Base-by-base conservation (phyloP, 345 rosid genomes). In the Salix dunnii region DNA sequence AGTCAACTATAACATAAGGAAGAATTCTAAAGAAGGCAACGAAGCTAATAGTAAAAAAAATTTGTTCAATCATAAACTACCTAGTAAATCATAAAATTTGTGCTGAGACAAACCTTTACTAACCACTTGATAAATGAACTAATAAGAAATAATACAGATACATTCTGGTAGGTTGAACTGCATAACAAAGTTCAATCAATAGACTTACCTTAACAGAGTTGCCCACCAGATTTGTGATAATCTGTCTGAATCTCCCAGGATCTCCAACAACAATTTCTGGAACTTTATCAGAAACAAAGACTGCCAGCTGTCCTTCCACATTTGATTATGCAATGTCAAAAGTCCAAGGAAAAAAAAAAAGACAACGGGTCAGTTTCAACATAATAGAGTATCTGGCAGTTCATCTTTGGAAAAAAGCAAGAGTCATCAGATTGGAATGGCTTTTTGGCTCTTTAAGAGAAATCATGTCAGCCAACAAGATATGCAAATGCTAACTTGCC, bases 241-340 rank as follows among this genome's bases (percentile, higher is more conserved):
- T 92, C 88, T 92, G 99, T 82, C 99, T 86, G 80, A 96, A 96
- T 82, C 99, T 89, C 74, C 98, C 98, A 1, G 99, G 97, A 82
- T 96, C 99, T 36, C 99, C 99, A 71, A 81, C 80, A 60, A 93
- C 91, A 75, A 87, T 80, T 76, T 92, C 97, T 1, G 99, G 99
- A 79, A 96, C 97, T 85, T 88, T 86, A 81, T 89, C 92, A 60
- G 99, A 92, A 77, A 96, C 94, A 66, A 90, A 93, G 5, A 93
- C 97, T 16, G 98, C 92, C 79, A 96, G 89, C 99, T 96, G 83
- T 89, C 82, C 68, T 64, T 80, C 81, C 85, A 84, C 66, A 73
- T 72, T 60, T 5, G 51, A 82, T 68, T 67, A 73, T 12, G 28
- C 25, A 66, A 30, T 16, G 43, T 71, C 67, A 33, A 33, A 46